Percentiles rank a stretch among this genome's conserved stretches.
Conservation (phyloP, 2,329 filamentous ascomycete species). For the Rachicladosporium sp. region DNA sequence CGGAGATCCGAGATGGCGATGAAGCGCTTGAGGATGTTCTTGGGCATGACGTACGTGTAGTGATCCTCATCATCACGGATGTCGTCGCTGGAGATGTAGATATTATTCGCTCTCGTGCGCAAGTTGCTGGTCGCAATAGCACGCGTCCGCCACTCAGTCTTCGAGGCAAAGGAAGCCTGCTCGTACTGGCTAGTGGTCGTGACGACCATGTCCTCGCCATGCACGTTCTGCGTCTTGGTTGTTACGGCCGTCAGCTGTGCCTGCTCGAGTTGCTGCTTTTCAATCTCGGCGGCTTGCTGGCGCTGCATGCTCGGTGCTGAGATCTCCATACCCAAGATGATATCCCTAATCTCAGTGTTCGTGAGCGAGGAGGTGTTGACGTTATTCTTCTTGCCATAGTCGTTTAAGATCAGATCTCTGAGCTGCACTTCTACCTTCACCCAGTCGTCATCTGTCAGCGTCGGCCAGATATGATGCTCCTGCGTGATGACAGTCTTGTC, state of each 20-base stretch:
- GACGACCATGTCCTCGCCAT: constrained; percentile 94
- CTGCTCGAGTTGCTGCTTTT: constrained; percentile 97
- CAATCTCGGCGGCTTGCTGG: constrained; percentile 95
- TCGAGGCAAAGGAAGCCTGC: constrained; percentile 93
- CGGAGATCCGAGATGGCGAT: constrained; percentile 94
- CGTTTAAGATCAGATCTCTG: constrained; percentile 89
- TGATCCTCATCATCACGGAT: constrained; percentile 78
- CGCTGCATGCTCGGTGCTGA: constrained; percentile 95
- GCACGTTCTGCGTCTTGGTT: constrained; percentile 94
- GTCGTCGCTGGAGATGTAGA: constrained; percentile 95
- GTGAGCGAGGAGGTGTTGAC: constrained; percentile 96
- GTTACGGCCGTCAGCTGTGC: constrained; percentile 93
- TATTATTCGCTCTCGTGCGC: constrained; percentile 88
- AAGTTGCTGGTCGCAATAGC: constrained; percentile 95
- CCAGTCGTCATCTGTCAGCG: constrained; percentile 90
- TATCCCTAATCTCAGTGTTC: constrained; percentile 92
- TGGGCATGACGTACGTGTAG: constrained; percentile 96
- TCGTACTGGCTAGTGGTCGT: constrained; percentile 97
- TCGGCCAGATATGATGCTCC: constrained; percentile 97
- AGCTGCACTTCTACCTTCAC: constrained; percentile 98
- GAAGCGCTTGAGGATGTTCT: constrained; percentile 96
- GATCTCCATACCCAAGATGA: constrained; percentile 99
- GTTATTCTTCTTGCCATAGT: constrained; percentile 99
- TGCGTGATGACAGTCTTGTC: constrained; percentile 98
- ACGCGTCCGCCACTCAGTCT: constrained; percentile 95